Base-by-base conservation (phyloP, 2,329 filamentous ascomycete genomes). In the Monosporascus sp. region DNA sequence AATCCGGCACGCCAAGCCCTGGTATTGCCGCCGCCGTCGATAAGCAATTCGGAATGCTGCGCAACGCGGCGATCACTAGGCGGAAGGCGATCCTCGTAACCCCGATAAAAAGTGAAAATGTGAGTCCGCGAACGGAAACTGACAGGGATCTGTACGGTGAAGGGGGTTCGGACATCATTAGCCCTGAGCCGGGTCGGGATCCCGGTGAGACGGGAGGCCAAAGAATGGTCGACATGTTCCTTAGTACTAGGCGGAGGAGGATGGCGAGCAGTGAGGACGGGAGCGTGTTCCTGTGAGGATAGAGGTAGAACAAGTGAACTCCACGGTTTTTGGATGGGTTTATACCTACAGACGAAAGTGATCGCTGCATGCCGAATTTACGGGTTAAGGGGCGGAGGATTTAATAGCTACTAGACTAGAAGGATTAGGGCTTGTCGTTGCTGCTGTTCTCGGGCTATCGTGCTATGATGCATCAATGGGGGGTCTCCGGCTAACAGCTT, bases 181-280 rank as follows among this genome's bases (percentile, higher is more conserved):
- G 60, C 15, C 54, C 52, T 20, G 48, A 51, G 4, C 54, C 54
- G 20, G 54, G 47, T 8, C 5, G 22, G 3, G 54, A 49, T 11
- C n/a, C 66, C 0, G 72, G 75, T 53, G 64, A 63, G 0, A 63
- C 73, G 54, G 75, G 75, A 2, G 78, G 77, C 58, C 75, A 75
- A 63, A 69, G 70, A 43, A 81, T 82, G 75, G 78, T 82, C 7
- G 78, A 82, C 50, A 54, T 76, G 48, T 82, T 82, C 60, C 66
- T 82, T 27, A 80, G 70, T 54, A 79, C 73, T 47, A 71, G 79
- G 18, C 70, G 74, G 17, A 74, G 65, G 55, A 69, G 71, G 14
- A 71, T 74, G 38, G 63, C 68, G 24, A 72, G 71, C 14, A 71
- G 67, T 48, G 68, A 69, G 3, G 70, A 72, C 6, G 61, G 61